Evolutionary conservation across 75 land plant genomes (phyloP).

Genomic region (Cunninghamia lanceolata): DNA sequence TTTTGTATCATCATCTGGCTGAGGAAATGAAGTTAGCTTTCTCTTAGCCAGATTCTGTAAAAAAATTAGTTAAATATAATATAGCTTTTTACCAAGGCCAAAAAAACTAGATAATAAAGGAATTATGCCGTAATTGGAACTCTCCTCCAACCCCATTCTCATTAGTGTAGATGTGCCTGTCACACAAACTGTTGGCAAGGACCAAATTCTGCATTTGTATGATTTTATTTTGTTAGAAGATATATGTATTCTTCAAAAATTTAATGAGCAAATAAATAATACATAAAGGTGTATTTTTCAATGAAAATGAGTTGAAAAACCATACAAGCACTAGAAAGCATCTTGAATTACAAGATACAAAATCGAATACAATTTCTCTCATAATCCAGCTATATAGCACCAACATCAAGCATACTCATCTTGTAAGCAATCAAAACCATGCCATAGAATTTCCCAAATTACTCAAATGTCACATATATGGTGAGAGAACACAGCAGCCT

Average conservation of each 20-base stretch:
- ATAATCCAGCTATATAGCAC: background rate
- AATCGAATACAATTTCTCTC: background rate
- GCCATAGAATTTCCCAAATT: background rate
- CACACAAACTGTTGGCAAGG: background rate
- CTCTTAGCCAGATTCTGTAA: background rate
- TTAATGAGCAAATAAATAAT: background rate
- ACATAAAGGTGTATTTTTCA: background rate
- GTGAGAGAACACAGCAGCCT: background rate
- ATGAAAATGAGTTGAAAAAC: slow-evolving; percentile 3
- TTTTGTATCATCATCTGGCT: background rate
- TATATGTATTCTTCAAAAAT: background rate
- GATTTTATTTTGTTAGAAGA: background rate
- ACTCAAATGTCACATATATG: background rate
- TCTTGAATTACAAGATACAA: background rate
- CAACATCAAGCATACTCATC: background rate
- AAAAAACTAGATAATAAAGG: background rate
- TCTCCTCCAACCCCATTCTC: background rate
- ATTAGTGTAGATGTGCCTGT: background rate
- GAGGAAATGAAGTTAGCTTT: background rate
- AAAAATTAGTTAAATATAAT: background rate
- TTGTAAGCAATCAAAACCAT: slow-evolving; percentile 8
- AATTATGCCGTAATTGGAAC: background rate
- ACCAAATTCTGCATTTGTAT: background rate
- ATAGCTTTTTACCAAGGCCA: background rate
- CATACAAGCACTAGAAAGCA: background rate